Conservation (phyloP, 2,329 filamentous ascomycete genomes). For the Ascochyta lentis region DNA sequence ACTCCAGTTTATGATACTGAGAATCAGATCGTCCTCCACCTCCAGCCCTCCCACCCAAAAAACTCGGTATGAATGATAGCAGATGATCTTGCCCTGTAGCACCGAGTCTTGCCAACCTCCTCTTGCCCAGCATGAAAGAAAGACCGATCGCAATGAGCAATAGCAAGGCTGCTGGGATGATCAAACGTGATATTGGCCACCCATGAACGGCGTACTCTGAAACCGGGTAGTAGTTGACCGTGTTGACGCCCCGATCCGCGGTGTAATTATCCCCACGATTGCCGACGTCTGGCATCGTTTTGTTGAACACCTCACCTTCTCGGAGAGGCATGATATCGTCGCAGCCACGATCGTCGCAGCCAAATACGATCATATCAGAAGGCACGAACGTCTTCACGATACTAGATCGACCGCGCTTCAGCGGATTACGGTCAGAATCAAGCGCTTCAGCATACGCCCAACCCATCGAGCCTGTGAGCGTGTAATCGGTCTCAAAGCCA, state of each 20-base stretch:
- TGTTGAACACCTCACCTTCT: conserved; percentile 10
- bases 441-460: conserved; percentile 14
- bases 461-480: conserved; percentile 1
- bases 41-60: background rate
- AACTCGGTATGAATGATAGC: background rate
- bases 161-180: conserved; percentile 1
- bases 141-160: conserved; percentile 1
- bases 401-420: conserved; percentile 8
- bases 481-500: conserved; percentile 8
- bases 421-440: conserved; percentile 2
- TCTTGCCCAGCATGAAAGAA: conserved; percentile 7
- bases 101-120: conserved; percentile 2
- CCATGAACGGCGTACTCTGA: background rate
- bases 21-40: background rate
- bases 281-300: conserved; percentile 6
- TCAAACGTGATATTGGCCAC: background rate
- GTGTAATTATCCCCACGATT: conserved; percentile 10
- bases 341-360: conserved; percentile 12
- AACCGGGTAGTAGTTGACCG: conserved; percentile 6
- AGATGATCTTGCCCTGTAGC: background rate
- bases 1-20: conserved; percentile 8
- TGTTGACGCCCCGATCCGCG: conserved; percentile 5
- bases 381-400: conserved; percentile 15
- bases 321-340: conserved; percentile 6
- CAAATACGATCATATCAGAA: conserved; percentile 4